These are phyloP conservation scores for Parietichytrium sp. DNA, from an alignment of 108 stramenopile genomes.

Conservation along the genomic window DNA sequence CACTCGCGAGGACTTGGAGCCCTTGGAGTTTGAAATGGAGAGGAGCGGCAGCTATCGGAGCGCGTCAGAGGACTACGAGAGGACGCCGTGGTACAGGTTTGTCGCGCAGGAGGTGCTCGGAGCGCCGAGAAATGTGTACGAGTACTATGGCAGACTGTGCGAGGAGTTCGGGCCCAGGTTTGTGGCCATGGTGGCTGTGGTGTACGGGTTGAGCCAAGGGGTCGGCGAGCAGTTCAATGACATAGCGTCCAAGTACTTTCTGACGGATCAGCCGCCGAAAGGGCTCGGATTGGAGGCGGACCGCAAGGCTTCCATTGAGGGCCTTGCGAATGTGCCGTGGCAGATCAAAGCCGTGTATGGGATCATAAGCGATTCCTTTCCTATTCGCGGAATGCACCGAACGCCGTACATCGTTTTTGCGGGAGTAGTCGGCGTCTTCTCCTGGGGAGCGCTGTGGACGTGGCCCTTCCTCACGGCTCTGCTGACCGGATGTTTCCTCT, in stretches of 20 bases:
- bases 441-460: neutral
- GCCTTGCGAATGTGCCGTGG: constrained; percentile 37
- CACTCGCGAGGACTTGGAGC: no score
- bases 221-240: constrained; percentile 2
- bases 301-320: neutral
- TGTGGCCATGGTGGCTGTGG: constrained; percentile 39
- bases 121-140: neutral
- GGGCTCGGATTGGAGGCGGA: neutral
- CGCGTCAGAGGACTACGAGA: no score
- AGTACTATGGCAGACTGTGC: constrained; percentile 21
- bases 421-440: neutral
- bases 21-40: no score
- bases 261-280: neutral
- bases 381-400: neutral
- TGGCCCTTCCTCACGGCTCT: neutral
- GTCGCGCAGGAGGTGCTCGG: neutral
- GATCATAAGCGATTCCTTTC: constrained; percentile 4
- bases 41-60: no score
- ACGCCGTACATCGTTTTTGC: constrained; percentile 38
- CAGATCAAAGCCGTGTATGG: constrained; percentile 44
- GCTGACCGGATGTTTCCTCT: neutral
- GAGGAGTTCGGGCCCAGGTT: constrained; percentile 37
- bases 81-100: no score
- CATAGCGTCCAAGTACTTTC: neutral
- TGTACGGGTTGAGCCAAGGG: constrained; percentile 40